Evolutionary conservation across 257 asterid genomes (phyloP).

Genomic region (Salvia miltiorrhiza): DNA sequence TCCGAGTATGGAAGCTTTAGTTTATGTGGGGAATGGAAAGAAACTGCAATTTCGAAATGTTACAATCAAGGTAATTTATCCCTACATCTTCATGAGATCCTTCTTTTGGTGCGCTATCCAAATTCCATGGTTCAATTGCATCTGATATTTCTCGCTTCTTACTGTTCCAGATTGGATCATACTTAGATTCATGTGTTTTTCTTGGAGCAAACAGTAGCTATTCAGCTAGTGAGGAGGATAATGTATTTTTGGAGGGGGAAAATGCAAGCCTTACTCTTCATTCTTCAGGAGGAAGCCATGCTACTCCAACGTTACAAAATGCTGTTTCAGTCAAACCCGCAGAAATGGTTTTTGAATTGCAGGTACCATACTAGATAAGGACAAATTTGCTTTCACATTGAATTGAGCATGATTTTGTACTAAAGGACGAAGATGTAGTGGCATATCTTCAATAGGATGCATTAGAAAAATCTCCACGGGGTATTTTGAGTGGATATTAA

Average conservation of each 20-base stretch:
- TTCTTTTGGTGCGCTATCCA: slow-evolving; percentile 5
- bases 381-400: slow-evolving; percentile 1
- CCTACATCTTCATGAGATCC: slow-evolving; percentile 8
- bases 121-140: neutral
- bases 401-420: neutral
- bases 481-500: neutral
- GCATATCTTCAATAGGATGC: neutral
- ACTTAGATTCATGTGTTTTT: slow-evolving; percentile 78
- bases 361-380: slow-evolving; percentile 39
- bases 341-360: slow-evolving; percentile 71
- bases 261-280: slow-evolving; percentile 38
- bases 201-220: slow-evolving; percentile 92
- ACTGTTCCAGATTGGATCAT: slow-evolving; percentile 61
- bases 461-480: neutral
- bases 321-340: slow-evolving; percentile 47
- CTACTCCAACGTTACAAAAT: slow-evolving; percentile 35
- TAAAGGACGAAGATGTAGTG: neutral
- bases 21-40: slow-evolving; percentile 89
- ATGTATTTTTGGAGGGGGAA: slow-evolving; percentile 60
- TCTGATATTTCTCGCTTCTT: slow-evolving; percentile 21
- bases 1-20: slow-evolving; percentile 71
- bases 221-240: slow-evolving; percentile 70
- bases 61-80: slow-evolving; percentile 60
- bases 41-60: slow-evolving; percentile 83
- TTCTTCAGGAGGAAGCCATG: slow-evolving; percentile 36